These are phyloP conservation scores for Boechera divaricarpa DNA, from an alignment of 345 rosid genomes.

Conservation along the genomic window DNA sequence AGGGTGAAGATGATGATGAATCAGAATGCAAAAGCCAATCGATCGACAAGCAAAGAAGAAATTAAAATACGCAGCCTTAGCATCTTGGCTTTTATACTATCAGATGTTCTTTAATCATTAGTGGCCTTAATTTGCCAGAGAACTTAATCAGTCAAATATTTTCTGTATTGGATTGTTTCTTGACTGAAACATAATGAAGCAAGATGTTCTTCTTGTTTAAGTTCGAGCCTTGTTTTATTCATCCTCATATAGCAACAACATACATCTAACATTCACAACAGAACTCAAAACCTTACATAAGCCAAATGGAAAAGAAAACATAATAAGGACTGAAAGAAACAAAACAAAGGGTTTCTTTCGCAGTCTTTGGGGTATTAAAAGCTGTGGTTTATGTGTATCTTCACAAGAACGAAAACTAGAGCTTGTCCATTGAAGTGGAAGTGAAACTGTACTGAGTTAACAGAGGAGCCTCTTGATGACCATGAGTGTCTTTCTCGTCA, in stretches of 20 bases:
- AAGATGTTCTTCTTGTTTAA: constrained; percentile 21
- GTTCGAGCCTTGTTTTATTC: constrained; percentile 36
- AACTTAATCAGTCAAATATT: neutral
- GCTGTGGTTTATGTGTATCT: constrained; percentile 41
- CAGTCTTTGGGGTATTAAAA: constrained; percentile 15
- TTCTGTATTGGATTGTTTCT: neutral
- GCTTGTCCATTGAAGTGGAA: constrained; percentile 27
- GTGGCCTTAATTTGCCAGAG: neutral
- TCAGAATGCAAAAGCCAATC: no score
- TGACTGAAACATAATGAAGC: constrained; percentile 1
- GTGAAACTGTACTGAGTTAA: constrained; percentile 39
- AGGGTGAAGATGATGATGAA: no score
- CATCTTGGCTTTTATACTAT: no score
- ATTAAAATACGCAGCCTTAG: no score
- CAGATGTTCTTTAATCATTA: neutral
- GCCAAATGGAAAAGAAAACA: constrained; percentile 28
- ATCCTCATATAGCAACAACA: constrained; percentile 33
- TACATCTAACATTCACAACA: constrained; percentile 37
- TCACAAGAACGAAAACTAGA: constrained; percentile 30
- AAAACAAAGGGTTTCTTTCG: constrained; percentile 1
- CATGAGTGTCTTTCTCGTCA: constrained; percentile 17
- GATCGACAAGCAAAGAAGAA: no score
- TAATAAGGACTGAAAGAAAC: constrained; percentile 1
- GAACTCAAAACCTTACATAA: constrained; percentile 37
- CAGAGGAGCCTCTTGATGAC: constrained; percentile 19